Base-by-base conservation (phyloP, 108 stramenopile species). In the Pseudonitzschia multiseries region DNA sequence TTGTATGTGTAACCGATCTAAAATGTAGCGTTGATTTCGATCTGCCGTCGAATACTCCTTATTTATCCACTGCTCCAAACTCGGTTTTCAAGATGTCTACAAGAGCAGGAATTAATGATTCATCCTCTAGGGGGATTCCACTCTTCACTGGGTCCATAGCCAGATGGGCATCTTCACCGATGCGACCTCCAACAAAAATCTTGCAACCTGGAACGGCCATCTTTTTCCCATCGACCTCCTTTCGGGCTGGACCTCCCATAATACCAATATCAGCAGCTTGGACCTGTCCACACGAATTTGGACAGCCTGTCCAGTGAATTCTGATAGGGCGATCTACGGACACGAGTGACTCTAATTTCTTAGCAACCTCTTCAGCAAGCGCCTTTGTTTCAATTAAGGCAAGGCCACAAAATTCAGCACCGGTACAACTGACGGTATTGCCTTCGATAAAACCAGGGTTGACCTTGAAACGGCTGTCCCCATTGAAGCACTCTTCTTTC, bases 251-350 rank as follows among this genome's bases (percentile, higher is more conserved):
- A 54, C 85, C 94, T 43, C 97, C 97, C 97, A 98, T 98, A 71
- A 98, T 88, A 41, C 96, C 97, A 70, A 96, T 96, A 70, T 97
- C 97, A 26, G 93, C 97, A 6, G 83, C 92, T 84, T 98, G 97
- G 53, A 90, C 96, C 81, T 98, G 97, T 22, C 95, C 97, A 72
- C 97, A 98, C 53, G 83, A 85, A 73, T 98, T 98, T 1, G 97
- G 97, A 74, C 93, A 98, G 3, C 97, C 97, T 65, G 96, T 96
- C 95, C 95, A 97, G 73, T 98, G 97, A 71, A 98, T 95, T 62
- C 96, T 85, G 63, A 97, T 87, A 8, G 92, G 86, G 65, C 89
- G 80, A 56, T 92, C 83, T 15, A 95, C 83, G 21, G 87, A 81
- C 0, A 97, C 91, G 31, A 91, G 71, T 22, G 71, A 72, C 60